phyloP scores from a whole-genome alignment of 768 basidiomycete species.

The Lactarius psammicola region DNA sequence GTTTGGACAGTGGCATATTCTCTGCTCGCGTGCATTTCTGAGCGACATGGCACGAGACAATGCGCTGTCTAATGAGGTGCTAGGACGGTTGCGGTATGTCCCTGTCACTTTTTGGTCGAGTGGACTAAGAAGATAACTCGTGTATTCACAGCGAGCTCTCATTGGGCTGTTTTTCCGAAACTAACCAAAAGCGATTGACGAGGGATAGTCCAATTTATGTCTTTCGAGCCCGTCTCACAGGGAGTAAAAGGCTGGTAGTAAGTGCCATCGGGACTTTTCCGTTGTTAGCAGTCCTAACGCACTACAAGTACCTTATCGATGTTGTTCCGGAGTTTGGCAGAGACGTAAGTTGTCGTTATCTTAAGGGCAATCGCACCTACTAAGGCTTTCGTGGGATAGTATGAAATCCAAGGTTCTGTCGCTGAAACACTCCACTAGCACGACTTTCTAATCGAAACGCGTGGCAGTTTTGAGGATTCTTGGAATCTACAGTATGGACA shows the following conservation, averaged over 20 bases:
- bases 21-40: not conserved
- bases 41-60: conserved; percentile 2
- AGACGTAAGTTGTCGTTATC: conserved; percentile 12
- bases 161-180: conserved; percentile 19
- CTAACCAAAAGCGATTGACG: conserved; percentile 22
- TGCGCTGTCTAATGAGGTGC: not conserved
- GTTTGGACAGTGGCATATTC: conserved; percentile 20
- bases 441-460: not conserved
- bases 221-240: conserved; percentile 24
- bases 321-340: conserved; percentile 19
- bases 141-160: conserved; percentile 20
- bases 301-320: conserved; percentile 24
- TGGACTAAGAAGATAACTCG: not conserved
- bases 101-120: not conserved
- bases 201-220: conserved; percentile 24
- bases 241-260: conserved; percentile 22
- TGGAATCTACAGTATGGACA: conserved; percentile 16
- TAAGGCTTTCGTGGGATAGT: conserved; percentile 2
- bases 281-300: not conserved
- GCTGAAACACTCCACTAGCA: not conserved
- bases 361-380: not conserved
- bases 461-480: conserved; percentile 12
- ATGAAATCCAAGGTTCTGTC: conserved; percentile 19
- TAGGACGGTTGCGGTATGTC: conserved; percentile 16
- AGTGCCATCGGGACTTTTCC: not conserved